A percentile compares a stretch with the other conserved stretches of the same genome.
Conservation (phyloP, 2,329 filamentous ascomycete species). For the Canariomyces notabilis region DNA sequence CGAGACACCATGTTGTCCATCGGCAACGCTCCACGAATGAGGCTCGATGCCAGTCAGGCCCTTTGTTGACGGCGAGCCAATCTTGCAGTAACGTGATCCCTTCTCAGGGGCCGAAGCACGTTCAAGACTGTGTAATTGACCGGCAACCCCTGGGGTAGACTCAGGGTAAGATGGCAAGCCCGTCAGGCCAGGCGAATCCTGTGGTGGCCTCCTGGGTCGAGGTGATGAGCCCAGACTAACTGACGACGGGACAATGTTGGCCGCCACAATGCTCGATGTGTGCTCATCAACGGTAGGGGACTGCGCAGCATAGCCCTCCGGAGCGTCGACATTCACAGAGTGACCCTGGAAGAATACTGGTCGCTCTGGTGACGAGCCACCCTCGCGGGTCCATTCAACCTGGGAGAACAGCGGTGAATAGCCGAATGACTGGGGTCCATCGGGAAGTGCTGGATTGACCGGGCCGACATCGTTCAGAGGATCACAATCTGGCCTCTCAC, state of each 20-base stretch:
- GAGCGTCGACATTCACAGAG: background rate
- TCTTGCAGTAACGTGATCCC: background rate
- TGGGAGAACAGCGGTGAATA: background rate
- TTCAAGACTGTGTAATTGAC: background rate
- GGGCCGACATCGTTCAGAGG: too few relatives aligned
- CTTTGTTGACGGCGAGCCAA: background rate
- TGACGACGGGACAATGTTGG: slow-evolving; percentile 12
- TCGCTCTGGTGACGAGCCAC: background rate
- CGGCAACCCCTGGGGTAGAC: background rate
- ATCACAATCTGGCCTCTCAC: too few relatives aligned
- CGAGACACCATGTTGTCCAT: slow-evolving; percentile 3
- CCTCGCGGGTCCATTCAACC: background rate
- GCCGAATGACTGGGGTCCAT: background rate
- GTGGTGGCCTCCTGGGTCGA: slow-evolving; percentile 11
- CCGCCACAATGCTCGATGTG: slow-evolving; percentile 11
- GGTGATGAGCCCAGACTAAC: slow-evolving; percentile 17
- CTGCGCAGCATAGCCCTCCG: background rate
- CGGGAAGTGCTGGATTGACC: background rate
- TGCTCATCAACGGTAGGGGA: background rate
- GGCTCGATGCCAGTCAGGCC: background rate
- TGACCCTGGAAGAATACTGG: background rate
- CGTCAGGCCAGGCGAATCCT: background rate
- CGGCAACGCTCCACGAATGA: background rate
- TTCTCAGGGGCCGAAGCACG: background rate
- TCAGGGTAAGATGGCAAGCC: too few relatives aligned